Percentiles rank a stretch among this genome's conserved stretches.
Conservation (phyloP, 2,329 filamentous ascomycete genomes). For the Bipolaris oryzae region DNA sequence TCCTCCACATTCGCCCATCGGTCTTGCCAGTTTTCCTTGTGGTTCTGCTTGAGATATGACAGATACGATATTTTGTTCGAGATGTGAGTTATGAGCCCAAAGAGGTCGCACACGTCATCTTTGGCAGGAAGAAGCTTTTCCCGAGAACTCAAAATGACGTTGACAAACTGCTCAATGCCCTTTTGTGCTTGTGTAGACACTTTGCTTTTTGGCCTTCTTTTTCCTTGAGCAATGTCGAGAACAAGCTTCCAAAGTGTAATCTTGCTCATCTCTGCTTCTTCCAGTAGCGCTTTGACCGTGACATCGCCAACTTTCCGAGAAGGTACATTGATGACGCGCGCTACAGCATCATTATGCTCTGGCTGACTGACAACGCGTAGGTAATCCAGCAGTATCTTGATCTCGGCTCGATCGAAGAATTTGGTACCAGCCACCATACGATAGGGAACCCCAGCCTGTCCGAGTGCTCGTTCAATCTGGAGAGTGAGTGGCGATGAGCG, state of each 20-base stretch:
- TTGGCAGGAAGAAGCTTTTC: constrained; percentile 59
- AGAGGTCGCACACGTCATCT: constrained; percentile 46
- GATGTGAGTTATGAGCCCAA: constrained; percentile 62
- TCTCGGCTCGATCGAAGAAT: constrained; percentile 90
- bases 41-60: constrained; percentile 72
- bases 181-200: constrained; percentile 62
- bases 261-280: constrained; percentile 74
- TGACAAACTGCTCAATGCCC: constrained; percentile 64
- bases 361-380: constrained; percentile 83
- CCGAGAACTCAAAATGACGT: constrained; percentile 63
- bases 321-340: constrained; percentile 83
- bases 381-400: constrained; percentile 88
- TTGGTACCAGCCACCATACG: constrained; percentile 89
- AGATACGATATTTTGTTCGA: constrained; percentile 72
- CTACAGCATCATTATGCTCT: constrained; percentile 83
- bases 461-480: constrained; percentile 82
- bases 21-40: constrained; percentile 68
- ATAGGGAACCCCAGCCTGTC: constrained; percentile 82
- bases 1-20: constrained; percentile 91
- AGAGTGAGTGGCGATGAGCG: constrained; percentile 82
- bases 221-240: constrained; percentile 62
- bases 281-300: constrained; percentile 74
- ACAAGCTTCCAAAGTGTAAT: constrained; percentile 79
- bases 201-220: constrained; percentile 58
- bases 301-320: constrained; percentile 79